Conservation (phyloP, 768 basidiomycete genomes). For the Hysterangium stoloniferum region DNA sequence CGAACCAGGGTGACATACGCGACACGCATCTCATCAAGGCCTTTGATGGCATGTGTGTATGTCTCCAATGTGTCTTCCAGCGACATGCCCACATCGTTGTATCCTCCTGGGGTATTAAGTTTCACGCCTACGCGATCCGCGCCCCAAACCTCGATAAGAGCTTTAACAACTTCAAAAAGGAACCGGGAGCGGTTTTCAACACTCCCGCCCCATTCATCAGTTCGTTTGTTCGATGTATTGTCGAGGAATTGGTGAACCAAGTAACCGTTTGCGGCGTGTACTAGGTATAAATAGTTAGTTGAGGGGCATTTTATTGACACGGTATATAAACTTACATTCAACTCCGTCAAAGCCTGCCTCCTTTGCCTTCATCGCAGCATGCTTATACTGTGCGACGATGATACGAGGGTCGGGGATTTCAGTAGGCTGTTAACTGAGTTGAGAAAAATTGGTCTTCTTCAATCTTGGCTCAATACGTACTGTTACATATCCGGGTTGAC, state of each 20-base stretch:
- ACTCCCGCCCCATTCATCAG: slow-evolving; percentile 38
- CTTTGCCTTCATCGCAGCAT: slow-evolving; percentile 39
- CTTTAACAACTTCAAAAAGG: slow-evolving; percentile 28
- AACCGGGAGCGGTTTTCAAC: slow-evolving; percentile 36
- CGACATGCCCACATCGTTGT: slow-evolving; percentile 43
- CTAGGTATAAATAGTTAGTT: too few relatives aligned
- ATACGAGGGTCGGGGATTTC: slow-evolving; percentile 21
- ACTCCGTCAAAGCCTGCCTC: slow-evolving; percentile 49
- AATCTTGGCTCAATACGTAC: too few relatives aligned
- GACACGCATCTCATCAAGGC: slow-evolving; percentile 31
- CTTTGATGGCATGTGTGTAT: slow-evolving; percentile 32
- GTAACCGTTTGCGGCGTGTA: slow-evolving; percentile 27
- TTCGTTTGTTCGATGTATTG: slow-evolving; percentile 27
- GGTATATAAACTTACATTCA: slow-evolving; percentile 38
- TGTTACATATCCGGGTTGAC: slow-evolving; percentile 30
- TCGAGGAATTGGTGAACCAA: slow-evolving; percentile 32
- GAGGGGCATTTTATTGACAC: too few relatives aligned
- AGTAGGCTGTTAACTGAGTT: slow-evolving; percentile 1
- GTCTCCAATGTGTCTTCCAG: slow-evolving; percentile 36
- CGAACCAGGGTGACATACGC: slow-evolving; percentile 28
- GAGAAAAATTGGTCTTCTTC: neutral
- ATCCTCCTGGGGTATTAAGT: slow-evolving; percentile 35
- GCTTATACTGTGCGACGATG: neutral
- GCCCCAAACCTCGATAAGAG: slow-evolving; percentile 32
- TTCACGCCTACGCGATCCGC: slow-evolving; percentile 36